phyloP scores from a whole-genome alignment of 257 asterid genomes.

The Nemophila menziesii region DNA sequence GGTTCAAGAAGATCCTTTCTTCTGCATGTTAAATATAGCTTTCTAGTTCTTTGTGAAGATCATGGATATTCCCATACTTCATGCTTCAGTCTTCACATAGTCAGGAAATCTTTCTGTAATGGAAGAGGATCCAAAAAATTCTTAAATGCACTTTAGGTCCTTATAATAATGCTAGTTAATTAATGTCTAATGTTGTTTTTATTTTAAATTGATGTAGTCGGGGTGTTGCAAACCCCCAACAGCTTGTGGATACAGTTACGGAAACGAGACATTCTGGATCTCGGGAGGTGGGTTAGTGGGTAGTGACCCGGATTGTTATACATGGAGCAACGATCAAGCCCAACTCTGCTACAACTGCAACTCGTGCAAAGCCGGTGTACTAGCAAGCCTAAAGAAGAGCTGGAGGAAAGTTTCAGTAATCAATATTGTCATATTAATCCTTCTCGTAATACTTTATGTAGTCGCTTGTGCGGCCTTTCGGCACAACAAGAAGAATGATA shows the following conservation, averaged over 20 bases:
- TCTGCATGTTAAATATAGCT: no score
- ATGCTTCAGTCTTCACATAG: no score
- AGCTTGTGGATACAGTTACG: conserved; percentile 48
- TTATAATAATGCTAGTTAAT: no score
- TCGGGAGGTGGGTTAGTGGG: conserved; percentile 28
- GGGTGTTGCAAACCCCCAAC: conserved; percentile 97
- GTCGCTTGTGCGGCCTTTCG: conserved; percentile 61
- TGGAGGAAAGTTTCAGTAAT: conserved; percentile 80
- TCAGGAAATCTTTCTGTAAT: no score
- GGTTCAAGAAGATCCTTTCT: neutral
- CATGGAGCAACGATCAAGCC: conserved; percentile 64
- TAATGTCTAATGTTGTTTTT: neutral
- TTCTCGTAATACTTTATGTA: conserved; percentile 50
- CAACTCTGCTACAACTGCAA: conserved; percentile 53
- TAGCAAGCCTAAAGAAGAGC: conserved; percentile 71
- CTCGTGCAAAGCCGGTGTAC: conserved; percentile 84
- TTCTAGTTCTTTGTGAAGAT: neutral
- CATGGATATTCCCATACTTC: neutral
- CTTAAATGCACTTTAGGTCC: no score
- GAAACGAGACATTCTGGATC: conserved; percentile 60
- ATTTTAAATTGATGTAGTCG: conserved; percentile 33
- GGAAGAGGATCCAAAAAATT: no score
- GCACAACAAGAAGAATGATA: conserved; percentile 56
- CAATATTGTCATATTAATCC: conserved; percentile 50
- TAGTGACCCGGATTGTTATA: conserved; percentile 37